Conservation (phyloP, 202 grass and related monocot species). For the Zoysia matrella region DNA sequence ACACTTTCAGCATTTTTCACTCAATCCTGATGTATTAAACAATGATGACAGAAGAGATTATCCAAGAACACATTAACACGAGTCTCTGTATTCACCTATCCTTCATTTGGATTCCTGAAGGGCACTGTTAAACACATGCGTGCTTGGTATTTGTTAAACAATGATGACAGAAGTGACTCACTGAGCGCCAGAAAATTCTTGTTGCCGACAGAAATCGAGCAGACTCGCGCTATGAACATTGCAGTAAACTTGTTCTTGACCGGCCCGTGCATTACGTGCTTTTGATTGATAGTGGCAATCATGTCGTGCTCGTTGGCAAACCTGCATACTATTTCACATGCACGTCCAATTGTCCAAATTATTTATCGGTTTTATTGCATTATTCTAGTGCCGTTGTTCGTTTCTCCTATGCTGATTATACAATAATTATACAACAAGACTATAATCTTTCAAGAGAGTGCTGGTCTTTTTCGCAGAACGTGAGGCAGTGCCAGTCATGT, state of each 20-base stretch:
- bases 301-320: not conserved
- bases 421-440: too few relatives aligned
- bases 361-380: too few relatives aligned
- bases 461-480: not conserved
- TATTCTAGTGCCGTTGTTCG: too few relatives aligned
- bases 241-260: constrained; percentile 8
- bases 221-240: not conserved
- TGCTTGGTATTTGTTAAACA: too few relatives aligned
- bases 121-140: not conserved
- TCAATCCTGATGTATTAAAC: constrained; percentile 14
- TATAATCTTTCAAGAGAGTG: too few relatives aligned
- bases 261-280: not conserved
- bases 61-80: not conserved
- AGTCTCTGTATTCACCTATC: not conserved
- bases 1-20: not conserved
- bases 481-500: constrained; percentile 29
- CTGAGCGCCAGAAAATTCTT: not conserved
- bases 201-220: not conserved
- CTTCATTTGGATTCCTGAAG: not conserved
- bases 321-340: too few relatives aligned
- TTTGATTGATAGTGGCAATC: not conserved
- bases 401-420: too few relatives aligned
- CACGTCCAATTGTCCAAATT: too few relatives aligned
- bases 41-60: constrained; percentile 17
- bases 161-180: too few relatives aligned